Conservation (phyloP, 2,329 filamentous ascomycete genomes). For the Fusarium sp. region DNA sequence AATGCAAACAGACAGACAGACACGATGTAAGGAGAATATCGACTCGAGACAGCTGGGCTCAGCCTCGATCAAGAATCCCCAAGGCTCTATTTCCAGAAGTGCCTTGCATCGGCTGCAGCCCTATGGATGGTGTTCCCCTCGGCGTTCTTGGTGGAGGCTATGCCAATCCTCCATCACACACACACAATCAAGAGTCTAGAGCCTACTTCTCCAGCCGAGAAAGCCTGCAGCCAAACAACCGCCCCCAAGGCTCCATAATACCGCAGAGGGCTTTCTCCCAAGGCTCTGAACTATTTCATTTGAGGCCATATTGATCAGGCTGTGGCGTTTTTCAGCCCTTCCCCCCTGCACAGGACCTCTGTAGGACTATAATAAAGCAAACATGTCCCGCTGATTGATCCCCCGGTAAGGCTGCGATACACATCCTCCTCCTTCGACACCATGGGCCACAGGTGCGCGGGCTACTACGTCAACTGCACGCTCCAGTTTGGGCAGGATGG, state of each 20-base stretch:
- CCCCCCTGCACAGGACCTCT: not conserved
- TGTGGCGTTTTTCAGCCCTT: not conserved
- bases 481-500: not conserved
- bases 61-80: not conserved
- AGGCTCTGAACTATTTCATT: not conserved
- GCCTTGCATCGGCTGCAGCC: not conserved
- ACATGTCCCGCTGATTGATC: not conserved
- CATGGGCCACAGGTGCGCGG: not conserved
- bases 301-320: not conserved
- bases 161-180: not conserved
- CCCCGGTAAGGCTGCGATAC: not conserved
- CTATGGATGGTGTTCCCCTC: not conserved
- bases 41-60: not conserved
- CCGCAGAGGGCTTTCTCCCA: not conserved
- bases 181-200: not conserved
- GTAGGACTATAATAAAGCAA: not conserved
- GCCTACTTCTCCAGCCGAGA: not conserved
- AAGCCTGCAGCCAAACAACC: not conserved
- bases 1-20: not conserved
- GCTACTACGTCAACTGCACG: conserved; percentile 1
- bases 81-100: not conserved
- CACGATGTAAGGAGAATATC: not conserved
- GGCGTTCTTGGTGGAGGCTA: not conserved
- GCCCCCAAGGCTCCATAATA: not conserved
- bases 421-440: not conserved